These are phyloP conservation scores for Fomitopsis pinicola DNA, from an alignment of 1,284 basidiomycete species.

Conservation along the genomic window DNA sequence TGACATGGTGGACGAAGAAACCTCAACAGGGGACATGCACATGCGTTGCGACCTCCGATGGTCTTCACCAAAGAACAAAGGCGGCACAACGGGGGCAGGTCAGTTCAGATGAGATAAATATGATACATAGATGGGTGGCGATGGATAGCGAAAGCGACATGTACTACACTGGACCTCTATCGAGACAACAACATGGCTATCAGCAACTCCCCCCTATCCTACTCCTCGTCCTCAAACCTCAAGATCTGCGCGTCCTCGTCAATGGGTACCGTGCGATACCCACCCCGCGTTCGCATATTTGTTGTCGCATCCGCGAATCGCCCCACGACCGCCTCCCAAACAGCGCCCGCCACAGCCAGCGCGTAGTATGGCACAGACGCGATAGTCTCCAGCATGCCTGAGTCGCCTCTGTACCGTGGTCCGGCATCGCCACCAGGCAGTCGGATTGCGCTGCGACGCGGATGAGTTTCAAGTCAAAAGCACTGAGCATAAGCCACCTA, in stretches of 20 bases:
- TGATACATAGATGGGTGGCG: not conserved
- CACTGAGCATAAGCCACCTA: conserved; percentile 32
- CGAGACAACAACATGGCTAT: not conserved
- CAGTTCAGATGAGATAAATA: not conserved
- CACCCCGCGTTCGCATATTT: conserved; percentile 47
- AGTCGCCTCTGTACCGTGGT: conserved; percentile 38
- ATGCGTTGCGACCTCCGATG: not conserved
- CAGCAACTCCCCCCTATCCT: not conserved
- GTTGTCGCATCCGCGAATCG: conserved; percentile 37
- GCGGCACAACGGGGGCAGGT: too few relatives aligned
- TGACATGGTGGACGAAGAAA: too few relatives aligned
- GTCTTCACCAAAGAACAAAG: not conserved
- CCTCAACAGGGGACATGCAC: not conserved
- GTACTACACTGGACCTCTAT: not conserved
- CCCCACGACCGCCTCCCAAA: conserved; percentile 60
- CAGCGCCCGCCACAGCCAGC: conserved; percentile 71
- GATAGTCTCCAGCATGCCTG: conserved; percentile 61
- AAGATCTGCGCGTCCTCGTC: conserved; percentile 88
- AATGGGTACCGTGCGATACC: conserved; percentile 80
- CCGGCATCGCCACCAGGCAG: conserved; percentile 57
- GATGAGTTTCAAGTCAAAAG: not conserved
- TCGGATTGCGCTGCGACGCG: conserved; percentile 61
- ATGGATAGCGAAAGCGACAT: not conserved
- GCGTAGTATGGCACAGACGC: conserved; percentile 87
- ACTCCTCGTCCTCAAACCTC: conserved; percentile 78